Conservation (phyloP, 148 eudicot genomes). For the Camellia sinensis region DNA sequence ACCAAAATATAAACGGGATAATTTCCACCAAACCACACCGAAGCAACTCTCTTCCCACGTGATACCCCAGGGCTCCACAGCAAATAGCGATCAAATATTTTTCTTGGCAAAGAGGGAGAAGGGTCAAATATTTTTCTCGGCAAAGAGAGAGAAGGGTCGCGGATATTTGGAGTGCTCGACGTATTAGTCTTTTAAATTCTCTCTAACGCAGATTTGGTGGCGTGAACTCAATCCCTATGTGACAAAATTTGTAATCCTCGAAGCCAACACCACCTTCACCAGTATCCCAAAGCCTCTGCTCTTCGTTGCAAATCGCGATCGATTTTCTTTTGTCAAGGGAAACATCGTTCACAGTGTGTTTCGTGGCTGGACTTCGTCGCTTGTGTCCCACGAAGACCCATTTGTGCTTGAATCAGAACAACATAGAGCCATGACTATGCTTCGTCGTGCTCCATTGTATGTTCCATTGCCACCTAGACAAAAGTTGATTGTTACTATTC, state of each 20-base stretch:
- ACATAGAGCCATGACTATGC: constrained; percentile 63
- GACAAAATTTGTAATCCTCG: constrained; percentile 74
- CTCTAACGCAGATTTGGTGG: constrained; percentile 54
- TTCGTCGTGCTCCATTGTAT: constrained; percentile 26
- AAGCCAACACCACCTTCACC: constrained; percentile 81
- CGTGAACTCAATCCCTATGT: constrained; percentile 67
- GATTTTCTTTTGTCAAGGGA: constrained; percentile 60
- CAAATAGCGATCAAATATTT: too few relatives aligned
- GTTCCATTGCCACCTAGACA: too few relatives aligned
- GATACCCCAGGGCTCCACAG: too few relatives aligned
- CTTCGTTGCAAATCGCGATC: constrained; percentile 45
- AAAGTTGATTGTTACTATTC: too few relatives aligned
- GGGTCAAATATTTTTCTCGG: too few relatives aligned
- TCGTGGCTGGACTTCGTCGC: constrained; percentile 36
- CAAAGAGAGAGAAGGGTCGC: too few relatives aligned
- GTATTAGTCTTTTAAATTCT: too few relatives aligned
- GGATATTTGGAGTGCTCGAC: too few relatives aligned
- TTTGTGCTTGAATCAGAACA: constrained; percentile 60
- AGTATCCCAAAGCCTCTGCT: constrained; percentile 74
- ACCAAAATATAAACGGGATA: too few relatives aligned
- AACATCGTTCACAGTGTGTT: constrained; percentile 55
- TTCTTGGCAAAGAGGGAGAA: too few relatives aligned
- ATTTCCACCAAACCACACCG: too few relatives aligned
- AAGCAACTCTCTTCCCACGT: too few relatives aligned
- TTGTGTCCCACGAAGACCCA: constrained; percentile 46